Evolutionary conservation across 2,329 filamentous ascomycete genomes (phyloP).

Genomic region (Penicillium freii): DNA sequence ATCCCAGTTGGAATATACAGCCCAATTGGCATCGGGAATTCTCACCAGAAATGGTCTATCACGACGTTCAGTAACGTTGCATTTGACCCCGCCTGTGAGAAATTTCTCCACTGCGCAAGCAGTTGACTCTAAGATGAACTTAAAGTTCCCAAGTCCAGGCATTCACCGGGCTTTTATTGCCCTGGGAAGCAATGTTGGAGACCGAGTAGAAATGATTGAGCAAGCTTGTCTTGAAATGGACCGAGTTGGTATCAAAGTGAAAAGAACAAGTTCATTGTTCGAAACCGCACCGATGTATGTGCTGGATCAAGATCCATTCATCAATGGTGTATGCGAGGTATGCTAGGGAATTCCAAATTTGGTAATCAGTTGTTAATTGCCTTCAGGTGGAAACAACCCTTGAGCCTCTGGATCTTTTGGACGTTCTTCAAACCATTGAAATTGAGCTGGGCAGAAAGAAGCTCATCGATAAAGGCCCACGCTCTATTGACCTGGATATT

Average conservation of each 20-base stretch:
- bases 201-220: constrained; percentile 82
- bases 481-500: constrained; percentile 93
- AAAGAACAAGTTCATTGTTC: constrained; percentile 82
- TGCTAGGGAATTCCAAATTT: constrained; percentile 31
- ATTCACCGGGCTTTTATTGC: constrained; percentile 69
- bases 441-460: constrained; percentile 75
- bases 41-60: constrained; percentile 10
- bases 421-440: constrained; percentile 82
- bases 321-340: constrained; percentile 92
- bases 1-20: neutral
- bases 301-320: constrained; percentile 78
- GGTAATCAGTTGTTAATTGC: neutral
- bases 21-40: neutral
- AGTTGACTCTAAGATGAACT: constrained; percentile 14
- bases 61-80: neutral
- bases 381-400: constrained; percentile 74
- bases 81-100: constrained; percentile 13
- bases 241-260: constrained; percentile 66
- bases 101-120: constrained; percentile 21
- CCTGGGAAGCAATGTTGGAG: constrained; percentile 86
- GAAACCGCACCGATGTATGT: constrained; percentile 98
- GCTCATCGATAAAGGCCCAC: constrained; percentile 84
- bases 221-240: constrained; percentile 77
- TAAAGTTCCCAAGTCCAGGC: constrained; percentile 1
- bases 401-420: constrained; percentile 70